These are phyloP conservation scores for Tetrastigma voinierianum DNA, from an alignment of 164 flowering plant species.

Conservation along the genomic window DNA sequence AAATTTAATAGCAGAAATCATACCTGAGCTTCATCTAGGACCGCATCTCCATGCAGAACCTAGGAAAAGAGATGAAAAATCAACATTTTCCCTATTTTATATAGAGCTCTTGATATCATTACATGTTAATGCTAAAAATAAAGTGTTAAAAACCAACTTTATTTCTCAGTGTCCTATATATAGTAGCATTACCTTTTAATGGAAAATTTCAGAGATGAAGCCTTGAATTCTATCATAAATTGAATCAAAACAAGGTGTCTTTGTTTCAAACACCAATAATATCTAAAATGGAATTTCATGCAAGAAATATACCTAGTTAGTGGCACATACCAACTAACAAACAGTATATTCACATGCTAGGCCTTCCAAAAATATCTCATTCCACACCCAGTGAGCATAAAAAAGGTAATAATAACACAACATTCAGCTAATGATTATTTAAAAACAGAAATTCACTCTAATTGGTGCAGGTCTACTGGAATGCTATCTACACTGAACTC, in stretches of 20 bases:
- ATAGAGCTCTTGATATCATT: background rate
- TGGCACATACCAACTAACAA: background rate
- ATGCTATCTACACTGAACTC: background rate
- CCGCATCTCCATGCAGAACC: slow-evolving; percentile 99
- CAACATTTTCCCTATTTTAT: background rate
- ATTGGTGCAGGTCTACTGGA: background rate
- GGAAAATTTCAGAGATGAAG: background rate
- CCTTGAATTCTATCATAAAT: background rate
- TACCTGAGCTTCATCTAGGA: slow-evolving; percentile 74
- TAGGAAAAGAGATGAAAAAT: slow-evolving; percentile 23
- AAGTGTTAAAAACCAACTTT: background rate
- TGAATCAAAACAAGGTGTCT: background rate
- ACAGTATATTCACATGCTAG: background rate
- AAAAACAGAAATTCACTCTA: too few species aligned
- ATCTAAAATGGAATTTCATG: background rate
- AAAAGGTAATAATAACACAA: background rate
- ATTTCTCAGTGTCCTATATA: background rate
- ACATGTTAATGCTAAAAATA: background rate
- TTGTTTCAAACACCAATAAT: background rate
- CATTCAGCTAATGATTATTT: background rate
- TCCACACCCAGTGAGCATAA: background rate
- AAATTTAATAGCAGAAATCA: slow-evolving; percentile 7
- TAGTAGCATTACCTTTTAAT: background rate
- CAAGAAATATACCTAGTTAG: background rate
- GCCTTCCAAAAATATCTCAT: background rate